phyloP scores from a whole-genome alignment of 2,329 filamentous ascomycete genomes.

The Phialophora chinensis region DNA sequence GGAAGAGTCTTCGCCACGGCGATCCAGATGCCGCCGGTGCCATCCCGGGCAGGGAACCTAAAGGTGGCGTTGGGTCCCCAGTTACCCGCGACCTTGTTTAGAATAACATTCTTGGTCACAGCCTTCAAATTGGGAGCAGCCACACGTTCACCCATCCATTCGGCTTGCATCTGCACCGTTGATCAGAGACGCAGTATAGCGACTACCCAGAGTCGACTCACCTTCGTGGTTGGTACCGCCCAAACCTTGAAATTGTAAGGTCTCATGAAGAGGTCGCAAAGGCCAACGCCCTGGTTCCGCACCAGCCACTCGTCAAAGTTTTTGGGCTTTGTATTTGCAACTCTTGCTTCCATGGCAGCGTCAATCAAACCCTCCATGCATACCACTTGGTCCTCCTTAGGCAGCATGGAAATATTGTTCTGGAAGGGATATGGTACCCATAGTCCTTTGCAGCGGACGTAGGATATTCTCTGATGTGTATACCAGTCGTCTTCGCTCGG shows the following conservation, averaged over 20 bases:
- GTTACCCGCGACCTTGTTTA: constrained; percentile 93
- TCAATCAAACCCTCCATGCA: constrained; percentile 97
- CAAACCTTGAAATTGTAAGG: constrained; percentile 99
- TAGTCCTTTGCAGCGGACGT: constrained; percentile 92
- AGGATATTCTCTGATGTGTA: constrained; percentile 97
- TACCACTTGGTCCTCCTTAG: constrained; percentile 94
- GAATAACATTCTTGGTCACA: constrained; percentile 90
- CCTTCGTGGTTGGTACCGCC: constrained; percentile 97
- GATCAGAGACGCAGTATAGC: constrained; percentile 16
- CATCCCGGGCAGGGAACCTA: constrained; percentile 93
- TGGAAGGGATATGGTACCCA: constrained; percentile 99
- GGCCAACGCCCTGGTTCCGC: constrained; percentile 84
- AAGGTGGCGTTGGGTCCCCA: constrained; percentile 99
- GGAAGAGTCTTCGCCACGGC: constrained; percentile 92
- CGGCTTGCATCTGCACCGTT: constrained; percentile 84
- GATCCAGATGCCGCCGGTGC: constrained; percentile 99
- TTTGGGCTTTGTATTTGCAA: constrained; percentile 88
- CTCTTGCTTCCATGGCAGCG: constrained; percentile 83
- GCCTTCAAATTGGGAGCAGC: constrained; percentile 94
- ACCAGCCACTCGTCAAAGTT: constrained; percentile 99
- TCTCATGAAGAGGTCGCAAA: constrained; percentile 97
- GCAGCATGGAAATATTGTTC: constrained; percentile 99
- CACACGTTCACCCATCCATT: constrained; percentile 98
- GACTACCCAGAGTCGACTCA: constrained; percentile 52
- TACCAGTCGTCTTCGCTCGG: constrained; percentile 96